Evolutionary conservation across 257 asterid genomes (phyloP), one percentile per base, ranked within the genome.

Genomic region (Perilla frutescens): DNA sequence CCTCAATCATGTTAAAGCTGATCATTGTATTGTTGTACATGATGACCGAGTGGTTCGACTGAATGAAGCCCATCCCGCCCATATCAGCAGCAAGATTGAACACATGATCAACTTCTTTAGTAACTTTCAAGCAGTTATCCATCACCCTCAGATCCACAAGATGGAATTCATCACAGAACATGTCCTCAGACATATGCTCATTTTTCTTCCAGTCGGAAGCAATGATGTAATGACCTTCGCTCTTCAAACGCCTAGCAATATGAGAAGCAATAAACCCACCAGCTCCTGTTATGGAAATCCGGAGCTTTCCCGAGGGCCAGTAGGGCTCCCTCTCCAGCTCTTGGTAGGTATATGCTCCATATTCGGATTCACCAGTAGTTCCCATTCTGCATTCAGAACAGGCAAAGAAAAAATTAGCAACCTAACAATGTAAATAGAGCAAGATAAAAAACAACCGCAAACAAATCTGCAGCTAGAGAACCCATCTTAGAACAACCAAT

Each of bases 31-130:
- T 91, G 83, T 91, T 91, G 62, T 91, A 91, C 97, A 91, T 91
- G 66, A 91, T 91, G 69, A 91, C 96, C 1, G 96, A 87, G 85
- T 91, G 97, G 78, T 91, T 91, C 3, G 97, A 91, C 87, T 91
- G 97, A 63, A 91, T 91, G 79, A 91, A 91, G 10, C 97, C 97
- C 97, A 89, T 91, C 14, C 96, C 97, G 51, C 97, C 97, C 97
- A 91, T 91, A 67, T 91, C 97, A 11, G 96, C 97, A 56, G 97
- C 97, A 41, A 91, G 92, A 80, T 91, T 91, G 82, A 91, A 91
- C 20, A 91, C 97, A 44, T 91, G 97, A 77, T 82, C 92, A 10
- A 87, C 87, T 7, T 82, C 91, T 8, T 83, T 68, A 26, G 96
- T 83, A 44, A 91, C 96, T 77, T 91, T 87, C 60, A 91, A 77